Base-by-base conservation (phyloP, 177 flowering plant genomes). In the Vitis hybrid region DNA sequence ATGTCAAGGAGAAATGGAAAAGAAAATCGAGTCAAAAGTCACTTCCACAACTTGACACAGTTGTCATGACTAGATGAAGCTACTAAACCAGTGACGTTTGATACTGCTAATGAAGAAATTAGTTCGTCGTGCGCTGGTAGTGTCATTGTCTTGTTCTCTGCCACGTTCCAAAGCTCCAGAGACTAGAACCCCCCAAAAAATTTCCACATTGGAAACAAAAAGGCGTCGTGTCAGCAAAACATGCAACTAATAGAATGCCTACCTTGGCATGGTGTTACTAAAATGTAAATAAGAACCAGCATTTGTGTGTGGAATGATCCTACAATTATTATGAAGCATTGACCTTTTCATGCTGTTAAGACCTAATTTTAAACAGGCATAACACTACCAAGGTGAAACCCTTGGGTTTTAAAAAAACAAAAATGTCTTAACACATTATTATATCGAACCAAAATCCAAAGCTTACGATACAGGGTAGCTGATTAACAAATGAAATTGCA, bases 31-130 rank as follows among this genome's bases (percentile, higher is more conserved):
- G n/a, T 8, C 18, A 3, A 62, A 14, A 2, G 58, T 88, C 75
- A 90, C 76, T 88, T 87, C 94, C 92, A 91, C 33, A 91, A 73
- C 77, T 87, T 91, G 59, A 91, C 86, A 50, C 71, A 75, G 73
- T 81, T 83, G 81, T 89, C 96, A 66, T 88, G 90, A 61, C 93
- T 87, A 3, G 89, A 86, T 2, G 97, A 87, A 62, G 94, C 97
- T 3, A 89, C 82, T 79, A 89, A 54, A 20, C 88, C 86, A 3
- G 78, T 78, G 2, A 63, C 73, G 12, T 68, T 71, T 3, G 92
- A 88, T 18, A 73, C 85, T 1, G 92, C 85, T 79, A 91, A 75
- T 10, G 85, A 65, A 11, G 94, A 67, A 22, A 89, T 79, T 14
- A 85, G 54, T 24, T 82, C 80, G 3, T 83, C 88, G 57, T 91